Evolutionary conservation across 2,329 filamentous ascomycete species (phyloP).

Genomic region (Apiospora arundinis): DNA sequence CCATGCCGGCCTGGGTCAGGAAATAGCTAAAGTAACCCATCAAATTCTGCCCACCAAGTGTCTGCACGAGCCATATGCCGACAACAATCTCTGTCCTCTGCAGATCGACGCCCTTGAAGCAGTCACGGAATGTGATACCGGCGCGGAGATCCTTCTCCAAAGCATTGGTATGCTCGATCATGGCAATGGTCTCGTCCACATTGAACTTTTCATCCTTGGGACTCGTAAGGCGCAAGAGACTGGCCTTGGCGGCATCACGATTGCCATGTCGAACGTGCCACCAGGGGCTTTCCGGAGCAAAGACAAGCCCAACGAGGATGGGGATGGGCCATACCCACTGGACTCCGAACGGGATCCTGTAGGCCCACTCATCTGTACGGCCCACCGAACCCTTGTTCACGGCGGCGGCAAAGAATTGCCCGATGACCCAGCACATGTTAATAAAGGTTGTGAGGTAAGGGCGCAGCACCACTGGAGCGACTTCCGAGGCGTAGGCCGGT

Average conservation of each 20-base stretch:
- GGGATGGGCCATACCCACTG: constrained; percentile 61
- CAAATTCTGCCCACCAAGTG: constrained; percentile 54
- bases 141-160: constrained; percentile 50
- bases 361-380: constrained; percentile 52
- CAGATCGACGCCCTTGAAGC: constrained; percentile 58
- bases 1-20: constrained; percentile 52
- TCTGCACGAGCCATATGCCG: constrained; percentile 56
- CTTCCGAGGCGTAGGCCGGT: constrained; percentile 60
- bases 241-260: constrained; percentile 46
- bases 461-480: constrained; percentile 54
- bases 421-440: constrained; percentile 64
- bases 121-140: constrained; percentile 55
- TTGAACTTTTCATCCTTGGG: constrained; percentile 48
- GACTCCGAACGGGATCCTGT: constrained; percentile 56
- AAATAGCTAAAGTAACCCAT: constrained; percentile 58
- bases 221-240: constrained; percentile 50
- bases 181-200: constrained; percentile 54
- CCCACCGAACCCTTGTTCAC: constrained; percentile 51
- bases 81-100: constrained; percentile 60
- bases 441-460: constrained; percentile 61
- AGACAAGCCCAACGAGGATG: constrained; percentile 50
- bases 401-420: constrained; percentile 57
- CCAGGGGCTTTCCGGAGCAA: constrained; percentile 59
- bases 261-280: constrained; percentile 55
- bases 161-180: constrained; percentile 62